Evolutionary conservation across 805 yeast species (phyloP).

Genomic region (Yamadazyma akitaensis): DNA sequence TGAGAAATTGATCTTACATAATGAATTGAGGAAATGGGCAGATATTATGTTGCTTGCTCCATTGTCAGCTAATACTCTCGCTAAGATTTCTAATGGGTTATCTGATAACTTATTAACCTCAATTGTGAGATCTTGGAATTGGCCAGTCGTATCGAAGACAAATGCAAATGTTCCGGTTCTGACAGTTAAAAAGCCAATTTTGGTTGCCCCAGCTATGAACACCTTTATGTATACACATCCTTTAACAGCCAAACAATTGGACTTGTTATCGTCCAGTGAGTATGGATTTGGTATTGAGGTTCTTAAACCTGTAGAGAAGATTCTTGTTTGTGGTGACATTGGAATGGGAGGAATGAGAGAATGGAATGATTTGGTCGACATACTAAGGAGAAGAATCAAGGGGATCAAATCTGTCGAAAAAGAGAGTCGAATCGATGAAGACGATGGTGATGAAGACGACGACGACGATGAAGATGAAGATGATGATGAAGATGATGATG

Average conservation of each 20-base stretch:
- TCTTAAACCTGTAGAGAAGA: slow-evolving; percentile 45
- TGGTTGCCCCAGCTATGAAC: slow-evolving; percentile 49
- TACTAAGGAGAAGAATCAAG: slow-evolving; percentile 33
- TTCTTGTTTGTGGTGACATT: slow-evolving; percentile 46
- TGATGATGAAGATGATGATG: slow-evolving; percentile 38
- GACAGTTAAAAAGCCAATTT: slow-evolving; percentile 35
- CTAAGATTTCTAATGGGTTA: slow-evolving; percentile 44
- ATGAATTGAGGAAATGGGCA: slow-evolving; percentile 46
- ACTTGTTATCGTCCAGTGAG: slow-evolving; percentile 29
- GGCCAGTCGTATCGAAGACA: slow-evolving; percentile 9
- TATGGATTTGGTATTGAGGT: slow-evolving; percentile 43
- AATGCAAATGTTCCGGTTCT: slow-evolving; percentile 1
- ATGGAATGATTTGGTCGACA: slow-evolving; percentile 45
- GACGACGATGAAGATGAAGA: slow-evolving; percentile 37
- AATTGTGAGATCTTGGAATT: slow-evolving; percentile 42
- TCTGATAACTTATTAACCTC: slow-evolving; percentile 43
- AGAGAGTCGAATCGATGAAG: slow-evolving; percentile 22
- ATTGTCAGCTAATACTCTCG: slow-evolving; percentile 43
- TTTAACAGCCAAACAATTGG: slow-evolving; percentile 39
- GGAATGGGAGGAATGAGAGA: slow-evolving; percentile 52
- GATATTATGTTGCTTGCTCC: slow-evolving; percentile 47
- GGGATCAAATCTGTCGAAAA: slow-evolving; percentile 24
- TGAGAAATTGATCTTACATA: slow-evolving; percentile 39
- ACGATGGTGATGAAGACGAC: slow-evolving; percentile 33
- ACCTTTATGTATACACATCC: slow-evolving; percentile 49